phyloP scores from a whole-genome alignment of 768 basidiomycete genomes.

The Termitomyces sp. region DNA sequence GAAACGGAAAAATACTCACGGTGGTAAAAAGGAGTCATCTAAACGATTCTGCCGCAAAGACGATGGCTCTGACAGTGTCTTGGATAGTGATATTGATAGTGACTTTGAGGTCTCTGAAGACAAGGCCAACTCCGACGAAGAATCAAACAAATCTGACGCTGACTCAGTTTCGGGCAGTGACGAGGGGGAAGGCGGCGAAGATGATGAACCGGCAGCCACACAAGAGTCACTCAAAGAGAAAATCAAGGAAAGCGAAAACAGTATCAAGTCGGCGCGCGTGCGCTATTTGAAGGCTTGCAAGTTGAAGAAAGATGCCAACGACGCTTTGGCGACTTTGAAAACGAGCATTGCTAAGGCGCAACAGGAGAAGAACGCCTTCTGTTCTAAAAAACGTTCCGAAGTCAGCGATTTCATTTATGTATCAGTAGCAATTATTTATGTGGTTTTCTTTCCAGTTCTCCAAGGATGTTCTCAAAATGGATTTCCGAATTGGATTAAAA shows the following conservation, averaged over 20 bases:
- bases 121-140: slow-evolving; percentile 10
- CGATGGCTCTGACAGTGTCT: slow-evolving; percentile 24
- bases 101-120: slow-evolving; percentile 14
- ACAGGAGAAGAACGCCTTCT: slow-evolving; percentile 59
- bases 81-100: slow-evolving; percentile 17
- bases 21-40: slow-evolving; percentile 32
- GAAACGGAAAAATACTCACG: slow-evolving; percentile 45
- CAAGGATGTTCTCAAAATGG: slow-evolving; percentile 49
- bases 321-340: slow-evolving; percentile 28
- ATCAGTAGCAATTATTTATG: background rate
- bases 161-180: slow-evolving; percentile 15
- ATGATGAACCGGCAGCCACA: slow-evolving; percentile 37
- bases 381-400: slow-evolving; percentile 52
- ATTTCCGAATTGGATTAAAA: slow-evolving; percentile 53
- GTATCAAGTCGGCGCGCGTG: slow-evolving; percentile 33
- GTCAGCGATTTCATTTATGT: slow-evolving; percentile 18
- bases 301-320: slow-evolving; percentile 27
- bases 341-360: slow-evolving; percentile 40
- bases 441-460: slow-evolving; percentile 34
- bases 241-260: slow-evolving; percentile 34
- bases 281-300: slow-evolving; percentile 30
- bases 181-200: slow-evolving; percentile 23
- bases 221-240: slow-evolving; percentile 38
- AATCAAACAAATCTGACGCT: slow-evolving; percentile 11
- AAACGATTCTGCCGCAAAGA: slow-evolving; percentile 36